Evolutionary conservation across 2,329 filamentous ascomycete species (phyloP).

Genomic region (Epichloe bromicola): DNA sequence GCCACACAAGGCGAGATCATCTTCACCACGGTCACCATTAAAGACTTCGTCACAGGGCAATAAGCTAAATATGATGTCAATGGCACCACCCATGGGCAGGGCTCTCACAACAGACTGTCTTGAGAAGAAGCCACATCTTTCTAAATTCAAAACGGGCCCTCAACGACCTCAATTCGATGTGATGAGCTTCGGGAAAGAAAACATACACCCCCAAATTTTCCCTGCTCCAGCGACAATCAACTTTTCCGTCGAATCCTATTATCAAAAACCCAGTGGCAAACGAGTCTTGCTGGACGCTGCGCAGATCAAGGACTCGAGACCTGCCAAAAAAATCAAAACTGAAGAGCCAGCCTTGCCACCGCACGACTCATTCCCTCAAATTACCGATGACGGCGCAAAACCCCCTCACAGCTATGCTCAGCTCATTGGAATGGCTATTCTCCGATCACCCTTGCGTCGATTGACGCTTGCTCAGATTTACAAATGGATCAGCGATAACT

Average conservation of each 20-base stretch:
- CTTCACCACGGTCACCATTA: slow-evolving; percentile 49
- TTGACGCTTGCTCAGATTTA: slow-evolving; percentile 92
- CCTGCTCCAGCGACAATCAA: slow-evolving; percentile 34
- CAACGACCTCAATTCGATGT: slow-evolving; percentile 38
- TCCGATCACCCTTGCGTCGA: slow-evolving; percentile 69
- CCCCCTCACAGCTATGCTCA: slow-evolving; percentile 93
- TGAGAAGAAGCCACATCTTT: slow-evolving; percentile 51
- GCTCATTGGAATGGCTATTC: slow-evolving; percentile 92
- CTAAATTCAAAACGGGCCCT: slow-evolving; percentile 43
- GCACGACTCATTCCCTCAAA: slow-evolving; percentile 64
- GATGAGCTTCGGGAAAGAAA: slow-evolving; percentile 40
- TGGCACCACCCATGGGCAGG: slow-evolving; percentile 49
- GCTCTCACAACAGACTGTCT: slow-evolving; percentile 51
- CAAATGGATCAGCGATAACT: slow-evolving; percentile 98
- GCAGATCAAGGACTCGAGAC: slow-evolving; percentile 54
- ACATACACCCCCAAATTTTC: slow-evolving; percentile 37
- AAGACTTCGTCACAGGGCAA: slow-evolving; percentile 35
- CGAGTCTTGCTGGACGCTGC: slow-evolving; percentile 60
- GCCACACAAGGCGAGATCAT: slow-evolving; percentile 53
- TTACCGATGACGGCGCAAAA: slow-evolving; percentile 79
- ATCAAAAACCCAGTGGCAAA: slow-evolving; percentile 40
- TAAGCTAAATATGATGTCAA: slow-evolving; percentile 53
- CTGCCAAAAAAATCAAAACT: slow-evolving; percentile 50
- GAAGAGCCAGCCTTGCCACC: slow-evolving; percentile 49
- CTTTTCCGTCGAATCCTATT: slow-evolving; percentile 38